These are phyloP conservation scores for Coniella vitis DNA, from an alignment of 2,329 filamentous ascomycete genomes.

Conservation along the genomic window DNA sequence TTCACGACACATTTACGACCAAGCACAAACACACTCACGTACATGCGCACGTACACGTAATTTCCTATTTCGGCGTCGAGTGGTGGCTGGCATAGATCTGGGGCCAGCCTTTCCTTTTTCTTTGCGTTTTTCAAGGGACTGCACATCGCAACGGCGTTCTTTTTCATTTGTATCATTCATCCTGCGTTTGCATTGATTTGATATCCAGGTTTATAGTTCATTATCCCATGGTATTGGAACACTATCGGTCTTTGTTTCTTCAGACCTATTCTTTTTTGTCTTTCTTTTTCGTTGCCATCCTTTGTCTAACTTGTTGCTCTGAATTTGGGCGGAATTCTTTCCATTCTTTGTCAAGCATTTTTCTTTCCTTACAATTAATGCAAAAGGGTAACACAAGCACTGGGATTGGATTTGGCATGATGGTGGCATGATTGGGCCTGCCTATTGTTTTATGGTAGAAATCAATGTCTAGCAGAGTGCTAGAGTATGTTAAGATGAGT, in stretches of 20 bases:
- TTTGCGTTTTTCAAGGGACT: constrained; percentile 1
- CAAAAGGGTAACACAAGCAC: too few relatives aligned
- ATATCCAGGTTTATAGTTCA: constrained; percentile 14
- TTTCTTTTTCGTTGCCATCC: not conserved
- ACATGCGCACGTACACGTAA: too few relatives aligned
- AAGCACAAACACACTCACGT: not conserved
- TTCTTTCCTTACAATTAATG: too few relatives aligned
- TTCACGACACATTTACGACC: not conserved
- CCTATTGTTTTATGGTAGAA: too few relatives aligned
- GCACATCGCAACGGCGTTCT: constrained; percentile 15
- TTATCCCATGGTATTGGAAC: constrained; percentile 7
- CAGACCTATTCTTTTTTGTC: not conserved
- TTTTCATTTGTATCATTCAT: not conserved
- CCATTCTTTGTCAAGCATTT: too few relatives aligned
- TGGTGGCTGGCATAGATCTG: constrained; percentile 14
- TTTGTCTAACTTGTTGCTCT: too few relatives aligned
- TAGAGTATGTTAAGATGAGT: too few relatives aligned
- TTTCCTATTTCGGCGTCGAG: constrained; percentile 2
- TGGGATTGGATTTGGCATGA: too few relatives aligned
- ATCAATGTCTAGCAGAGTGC: too few relatives aligned
- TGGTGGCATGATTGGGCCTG: not conserved
- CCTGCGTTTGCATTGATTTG: constrained; percentile 9
- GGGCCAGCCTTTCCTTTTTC: not conserved
- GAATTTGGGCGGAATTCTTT: too few relatives aligned
- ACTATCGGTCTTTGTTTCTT: not conserved